These are phyloP conservation scores for Halophytophthora batemanensis DNA, from an alignment of 352 stramenopile species.

Conservation along the genomic window DNA sequence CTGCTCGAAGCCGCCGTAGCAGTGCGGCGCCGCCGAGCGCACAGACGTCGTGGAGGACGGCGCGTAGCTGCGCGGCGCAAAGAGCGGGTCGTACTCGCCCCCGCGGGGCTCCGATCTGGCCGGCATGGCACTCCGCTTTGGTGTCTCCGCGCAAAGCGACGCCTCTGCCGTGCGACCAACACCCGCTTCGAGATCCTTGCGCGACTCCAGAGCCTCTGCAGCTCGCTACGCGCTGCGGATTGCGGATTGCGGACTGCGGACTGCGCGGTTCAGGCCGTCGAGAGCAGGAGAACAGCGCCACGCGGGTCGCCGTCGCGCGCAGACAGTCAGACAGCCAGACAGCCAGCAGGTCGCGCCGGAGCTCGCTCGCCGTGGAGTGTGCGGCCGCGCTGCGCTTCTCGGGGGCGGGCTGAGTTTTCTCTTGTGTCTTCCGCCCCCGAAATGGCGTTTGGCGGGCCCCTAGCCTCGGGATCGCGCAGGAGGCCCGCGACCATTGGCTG, in stretches of 20 bases:
- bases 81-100: slow-evolving; percentile 36
- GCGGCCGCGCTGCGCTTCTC: not conserved
- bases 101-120: slow-evolving; percentile 9
- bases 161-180: not conserved
- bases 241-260: too few relatives aligned
- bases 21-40: slow-evolving; percentile 30
- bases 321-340: not conserved
- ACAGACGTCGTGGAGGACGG: slow-evolving; percentile 33
- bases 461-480: not conserved
- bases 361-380: not conserved
- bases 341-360: not conserved
- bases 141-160: not conserved
- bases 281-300: not conserved
- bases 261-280: not conserved
- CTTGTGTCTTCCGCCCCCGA: not conserved
- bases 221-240: too few relatives aligned
- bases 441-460: not conserved
- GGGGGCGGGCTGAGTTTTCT: not conserved
- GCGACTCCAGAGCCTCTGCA: too few relatives aligned
- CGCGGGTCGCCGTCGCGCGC: not conserved
- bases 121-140: not conserved
- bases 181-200: too few relatives aligned
- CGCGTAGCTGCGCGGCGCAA: slow-evolving; percentile 26
- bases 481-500: not conserved
- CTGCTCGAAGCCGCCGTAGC: slow-evolving; percentile 73